Evolutionary conservation across 495 filamentous ascomycete species (phyloP), one percentile per base, ranked within the genome.

Genomic region (Xylaria scruposa): DNA sequence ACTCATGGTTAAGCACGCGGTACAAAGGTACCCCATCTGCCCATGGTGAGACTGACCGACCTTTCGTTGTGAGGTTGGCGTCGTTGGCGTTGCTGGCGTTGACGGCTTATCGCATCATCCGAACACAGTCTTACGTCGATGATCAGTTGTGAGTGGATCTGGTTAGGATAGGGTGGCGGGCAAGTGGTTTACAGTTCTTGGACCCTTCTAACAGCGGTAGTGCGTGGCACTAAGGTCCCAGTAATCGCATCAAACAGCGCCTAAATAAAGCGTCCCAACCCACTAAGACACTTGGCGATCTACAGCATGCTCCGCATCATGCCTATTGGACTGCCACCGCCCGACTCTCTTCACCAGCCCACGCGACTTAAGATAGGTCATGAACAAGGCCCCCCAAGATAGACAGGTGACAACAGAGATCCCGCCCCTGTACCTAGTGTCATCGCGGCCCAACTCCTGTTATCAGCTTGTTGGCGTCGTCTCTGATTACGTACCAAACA

Each of bases 41-140:
- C 8, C 36, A 38, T 38, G 36, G 36, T 38, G 36, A 38, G 36
- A 31, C 29, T 31, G 64, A 53, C 47, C 64, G 64, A 67, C 64
- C 54, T 67, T 67, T 49, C 44, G 46, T 31, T 19, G 47, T 36
- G 51, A n/a, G 10, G 38, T 33, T 33, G 29, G 29, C 29, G 29
- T 31, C 8, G 36, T 38, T 38, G 36, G 36, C 36, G 36, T 8
- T 38, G 36, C 36, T 38, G 53, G 54, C 47, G 47, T 54, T 69
- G 67, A 36, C 56, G 49, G 53, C 54, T 69, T 40, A 69, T 69
- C 53, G 67, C 67, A 69, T 69, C 67, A 69, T 69, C 12, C 56
- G 60, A 61, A 40, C n/a, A 47, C 7, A 36, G 56, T 49, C 53
- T 69, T 69, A 46, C 67, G 54, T 69, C 67, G 31, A 54, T 63